These are phyloP conservation scores for Incumbomyces delicatus DNA, from an alignment of 2,329 filamentous ascomycete species.

Conservation along the genomic window DNA sequence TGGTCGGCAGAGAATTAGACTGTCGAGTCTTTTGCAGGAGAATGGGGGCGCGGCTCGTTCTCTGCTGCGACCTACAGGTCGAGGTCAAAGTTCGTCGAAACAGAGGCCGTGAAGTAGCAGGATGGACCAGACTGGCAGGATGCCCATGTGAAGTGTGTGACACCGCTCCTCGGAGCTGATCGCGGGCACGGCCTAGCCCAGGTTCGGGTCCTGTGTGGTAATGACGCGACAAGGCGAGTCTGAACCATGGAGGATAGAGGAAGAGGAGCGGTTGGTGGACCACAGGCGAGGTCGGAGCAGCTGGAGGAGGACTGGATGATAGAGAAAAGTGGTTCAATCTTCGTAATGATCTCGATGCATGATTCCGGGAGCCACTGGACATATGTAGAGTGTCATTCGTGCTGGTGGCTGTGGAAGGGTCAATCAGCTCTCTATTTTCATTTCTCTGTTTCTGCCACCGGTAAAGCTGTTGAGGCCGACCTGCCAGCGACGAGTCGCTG, in stretches of 20 bases:
- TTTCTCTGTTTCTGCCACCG: neutral
- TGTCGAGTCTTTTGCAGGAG: no score
- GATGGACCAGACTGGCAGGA: no score
- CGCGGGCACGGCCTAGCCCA: neutral
- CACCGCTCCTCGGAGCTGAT: no score
- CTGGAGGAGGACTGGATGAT: neutral
- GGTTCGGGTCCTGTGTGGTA: conserved; percentile 4
- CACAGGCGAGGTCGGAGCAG: neutral
- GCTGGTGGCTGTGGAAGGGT: neutral
- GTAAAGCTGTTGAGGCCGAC: no score
- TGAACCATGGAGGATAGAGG: conserved; percentile 7
- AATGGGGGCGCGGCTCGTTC: no score
- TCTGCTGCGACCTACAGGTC: no score
- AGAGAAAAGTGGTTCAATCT: neutral
- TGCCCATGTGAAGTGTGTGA: no score
- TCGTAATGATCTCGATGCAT: conserved; percentile 3
- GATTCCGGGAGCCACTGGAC: conserved; percentile 1
- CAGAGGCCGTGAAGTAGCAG: no score
- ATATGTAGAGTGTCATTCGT: conserved; percentile 7
- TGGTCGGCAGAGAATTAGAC: no score
- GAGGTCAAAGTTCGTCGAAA: no score
- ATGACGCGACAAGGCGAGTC: neutral
- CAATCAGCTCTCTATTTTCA: neutral
- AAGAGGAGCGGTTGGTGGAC: conserved; percentile 5
- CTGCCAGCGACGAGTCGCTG: no score